Evolutionary conservation across 495 filamentous ascomycete genomes (phyloP), one percentile per base, ranked within the genome.

Genomic region (Xylaria castorea): DNA sequence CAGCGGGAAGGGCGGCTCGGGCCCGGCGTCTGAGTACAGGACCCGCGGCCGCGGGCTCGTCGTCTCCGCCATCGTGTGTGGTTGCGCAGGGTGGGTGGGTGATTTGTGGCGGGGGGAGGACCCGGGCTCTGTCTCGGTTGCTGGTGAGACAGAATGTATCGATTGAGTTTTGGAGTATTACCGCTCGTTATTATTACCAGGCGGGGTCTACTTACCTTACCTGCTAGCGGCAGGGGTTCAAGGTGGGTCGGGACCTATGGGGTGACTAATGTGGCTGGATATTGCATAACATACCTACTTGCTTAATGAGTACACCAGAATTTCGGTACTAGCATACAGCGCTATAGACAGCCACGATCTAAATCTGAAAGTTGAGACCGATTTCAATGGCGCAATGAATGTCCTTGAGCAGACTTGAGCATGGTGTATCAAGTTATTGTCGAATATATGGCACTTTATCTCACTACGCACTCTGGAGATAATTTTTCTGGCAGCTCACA

Each of bases 1-100:
- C 73, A 97, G 85, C 0, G 96, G 96, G 82, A 90, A 98, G 0
- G 96, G 95, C 18, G 89, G 67, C 71, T 87, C 81, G 14, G 96
- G 95, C 18, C 94, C 94, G 20, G 80, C 75, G 30, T 91, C 87
- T 12, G 90, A 85, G 65, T 96, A 97, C 34, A 91, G 87, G 73
- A 93, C 84, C 50, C 85, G 81, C 51, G 89, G 89, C 40, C 92
- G 91, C 50, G 70, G 36, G 51, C 34, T 48, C 32, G 62, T 48
- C 38, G 63, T 53, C 36, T 71, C 62, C 30, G 70, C 50, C 62
- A 72, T 72, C 6, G 14, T 36, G 42, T 32, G 12, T 42, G 38
- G 25, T 66, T 22, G 40, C 40, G 42, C 53, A 30, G 38, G 36
- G 9, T 61, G 53, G 36, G 1, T 25, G 38, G 38, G 1, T 32